These are phyloP conservation scores for Leccinum olivaceopallidum DNA, from an alignment of 768 basidiomycete genomes.

Conservation along the genomic window DNA sequence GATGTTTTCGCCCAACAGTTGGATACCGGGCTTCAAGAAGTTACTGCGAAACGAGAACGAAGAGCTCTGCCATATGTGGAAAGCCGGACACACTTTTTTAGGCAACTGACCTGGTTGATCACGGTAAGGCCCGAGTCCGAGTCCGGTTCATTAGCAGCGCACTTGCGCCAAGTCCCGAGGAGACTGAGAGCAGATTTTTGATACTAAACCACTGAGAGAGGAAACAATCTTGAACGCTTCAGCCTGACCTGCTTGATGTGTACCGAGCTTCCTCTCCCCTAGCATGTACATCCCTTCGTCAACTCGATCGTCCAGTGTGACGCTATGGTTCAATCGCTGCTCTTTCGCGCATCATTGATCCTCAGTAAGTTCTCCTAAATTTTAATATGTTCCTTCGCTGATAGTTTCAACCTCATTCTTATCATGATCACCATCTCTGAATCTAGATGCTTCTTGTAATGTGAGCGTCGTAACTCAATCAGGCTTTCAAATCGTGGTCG, in stretches of 20 bases:
- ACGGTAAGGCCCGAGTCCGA: too few relatives aligned
- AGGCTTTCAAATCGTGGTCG: conserved; percentile 26
- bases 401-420: conserved; percentile 10
- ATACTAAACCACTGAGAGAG: too few relatives aligned
- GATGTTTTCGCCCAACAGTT: too few relatives aligned
- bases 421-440: conserved; percentile 11
- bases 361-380: conserved; percentile 19
- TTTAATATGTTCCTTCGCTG: background rate
- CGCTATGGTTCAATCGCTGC: conserved; percentile 10
- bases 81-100: too few relatives aligned
- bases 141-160: too few relatives aligned
- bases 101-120: too few relatives aligned
- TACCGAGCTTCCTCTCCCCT: conserved; percentile 1
- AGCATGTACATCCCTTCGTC: conserved; percentile 9
- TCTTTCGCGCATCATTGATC: conserved; percentile 16
- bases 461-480: background rate
- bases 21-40: too few relatives aligned
- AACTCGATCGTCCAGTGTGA: conserved; percentile 23
- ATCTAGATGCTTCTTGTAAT: background rate
- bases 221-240: too few relatives aligned
- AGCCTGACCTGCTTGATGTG: background rate
- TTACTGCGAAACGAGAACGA: too few relatives aligned
- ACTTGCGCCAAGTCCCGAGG: too few relatives aligned
- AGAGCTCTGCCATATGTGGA: too few relatives aligned
- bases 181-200: too few relatives aligned